phyloP scores from a whole-genome alignment of 352 stramenopile species.

The Phytophthora idaei region DNA sequence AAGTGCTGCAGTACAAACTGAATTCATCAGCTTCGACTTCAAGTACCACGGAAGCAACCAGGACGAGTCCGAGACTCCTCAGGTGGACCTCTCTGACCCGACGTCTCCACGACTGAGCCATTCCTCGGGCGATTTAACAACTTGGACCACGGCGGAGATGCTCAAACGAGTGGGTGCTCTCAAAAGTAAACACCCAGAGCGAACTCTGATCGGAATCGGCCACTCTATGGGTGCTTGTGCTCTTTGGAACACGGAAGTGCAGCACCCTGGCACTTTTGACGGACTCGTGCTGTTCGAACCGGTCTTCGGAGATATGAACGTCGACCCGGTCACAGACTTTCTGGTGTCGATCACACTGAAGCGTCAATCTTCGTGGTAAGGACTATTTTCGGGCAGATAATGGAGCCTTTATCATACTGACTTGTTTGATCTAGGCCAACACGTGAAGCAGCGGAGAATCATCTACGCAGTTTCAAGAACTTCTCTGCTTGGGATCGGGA shows the following conservation, averaged over 20 bases:
- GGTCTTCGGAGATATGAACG: conserved; percentile 27
- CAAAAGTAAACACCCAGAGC: conserved; percentile 17
- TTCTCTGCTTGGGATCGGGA: conserved; percentile 37
- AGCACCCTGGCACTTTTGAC: conserved; percentile 37
- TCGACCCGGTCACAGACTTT: conserved; percentile 23
- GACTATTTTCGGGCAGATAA: neutral
- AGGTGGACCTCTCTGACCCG: conserved; percentile 29
- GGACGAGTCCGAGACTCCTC: conserved; percentile 32
- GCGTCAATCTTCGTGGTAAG: conserved; percentile 19
- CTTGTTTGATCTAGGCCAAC: conserved; percentile 14
- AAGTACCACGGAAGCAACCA: conserved; percentile 33
- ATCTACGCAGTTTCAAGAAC: conserved; percentile 33
- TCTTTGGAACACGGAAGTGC: conserved; percentile 37
- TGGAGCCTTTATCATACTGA: neutral
- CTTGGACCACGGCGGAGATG: conserved; percentile 26
- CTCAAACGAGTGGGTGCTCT: conserved; percentile 19
- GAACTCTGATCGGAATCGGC: conserved; percentile 40
- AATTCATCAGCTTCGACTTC: conserved; percentile 36
- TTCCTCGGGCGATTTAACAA: conserved; percentile 21
- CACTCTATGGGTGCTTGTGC: conserved; percentile 44
- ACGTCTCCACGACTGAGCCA: conserved; percentile 33
- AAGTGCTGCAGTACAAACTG: conserved; percentile 10
- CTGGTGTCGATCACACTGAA: conserved; percentile 31
- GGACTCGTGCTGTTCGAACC: conserved; percentile 47
- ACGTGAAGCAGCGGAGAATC: conserved; percentile 24